Percentiles rank a stretch among this genome's conserved stretches.
Evolutionary conservation across 805 yeast genomes (phyloP).

Genomic region (Komagataella mondaviorum): DNA sequence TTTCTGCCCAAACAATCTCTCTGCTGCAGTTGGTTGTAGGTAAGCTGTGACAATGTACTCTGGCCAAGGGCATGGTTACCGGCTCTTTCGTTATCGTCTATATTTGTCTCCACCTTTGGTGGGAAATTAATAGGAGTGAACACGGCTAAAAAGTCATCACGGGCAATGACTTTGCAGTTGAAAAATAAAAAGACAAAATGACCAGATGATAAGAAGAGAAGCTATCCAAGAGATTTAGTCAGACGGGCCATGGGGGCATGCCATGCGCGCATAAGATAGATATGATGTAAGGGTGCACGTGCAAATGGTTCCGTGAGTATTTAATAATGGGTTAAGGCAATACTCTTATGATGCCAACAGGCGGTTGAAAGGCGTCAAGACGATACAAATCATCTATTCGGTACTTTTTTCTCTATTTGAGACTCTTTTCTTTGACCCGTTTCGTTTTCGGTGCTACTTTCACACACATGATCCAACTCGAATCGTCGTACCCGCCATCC

Average conservation of each 20-base stretch:
- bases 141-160: not conserved
- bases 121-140: constrained; percentile 4
- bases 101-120: not conserved
- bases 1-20: constrained; percentile 63
- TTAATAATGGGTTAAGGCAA: too few species aligned
- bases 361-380: too few species aligned
- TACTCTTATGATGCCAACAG: too few species aligned
- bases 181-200: not conserved
- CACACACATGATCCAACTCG: not conserved
- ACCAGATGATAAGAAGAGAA: not conserved
- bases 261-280: not conserved
- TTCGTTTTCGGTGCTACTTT: not conserved
- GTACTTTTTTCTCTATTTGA: too few species aligned
- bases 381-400: too few species aligned
- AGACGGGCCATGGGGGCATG: not conserved
- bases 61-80: constrained; percentile 1
- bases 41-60: constrained; percentile 12
- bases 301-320: not conserved
- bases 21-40: constrained; percentile 23
- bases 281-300: not conserved
- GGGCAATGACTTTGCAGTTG: not conserved
- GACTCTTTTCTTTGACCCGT: not conserved
- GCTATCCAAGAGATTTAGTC: not conserved
- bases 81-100: constrained; percentile 1
- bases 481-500: not conserved